Percentiles rank a stretch among this genome's conserved stretches.
These are phyloP conservation scores for Blastomyces parvus DNA, from an alignment of 2,329 filamentous ascomycete genomes.

Conservation along the genomic window DNA sequence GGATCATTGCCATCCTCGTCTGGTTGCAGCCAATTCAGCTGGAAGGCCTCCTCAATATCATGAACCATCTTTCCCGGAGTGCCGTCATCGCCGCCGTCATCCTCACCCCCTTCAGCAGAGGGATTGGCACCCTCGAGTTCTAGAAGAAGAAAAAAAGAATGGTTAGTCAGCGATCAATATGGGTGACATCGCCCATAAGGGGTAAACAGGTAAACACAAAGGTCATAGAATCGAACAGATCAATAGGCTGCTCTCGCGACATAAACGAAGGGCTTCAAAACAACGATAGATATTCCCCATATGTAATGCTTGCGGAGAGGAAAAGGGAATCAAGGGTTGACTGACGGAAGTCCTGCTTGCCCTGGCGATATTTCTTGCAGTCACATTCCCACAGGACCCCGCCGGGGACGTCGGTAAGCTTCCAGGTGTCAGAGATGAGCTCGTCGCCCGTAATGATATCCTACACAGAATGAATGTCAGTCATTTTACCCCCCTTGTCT, in stretches of 20 bases:
- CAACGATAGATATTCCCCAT: neutral
- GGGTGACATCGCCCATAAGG: neutral
- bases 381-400: conserved; percentile 80
- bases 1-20: conserved; percentile 27
- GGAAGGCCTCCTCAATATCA: conserved; percentile 90
- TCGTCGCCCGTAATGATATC: conserved; percentile 85
- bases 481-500: neutral
- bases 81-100: too few species aligned
- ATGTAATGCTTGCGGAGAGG: neutral
- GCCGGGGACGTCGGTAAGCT: conserved; percentile 64
- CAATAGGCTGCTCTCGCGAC: neutral
- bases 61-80: conserved; percentile 73
- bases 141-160: conserved; percentile 7
- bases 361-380: conserved; percentile 80
- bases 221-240: neutral
- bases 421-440: conserved; percentile 92
- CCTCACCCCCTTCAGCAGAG: conserved; percentile 82
- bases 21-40: conserved; percentile 53
- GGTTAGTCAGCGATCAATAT: neutral
- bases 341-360: conserved; percentile 62
- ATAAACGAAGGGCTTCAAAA: neutral
- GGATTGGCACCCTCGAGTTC: conserved; percentile 72
- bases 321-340: conserved; percentile 19
- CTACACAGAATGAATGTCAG: conserved; percentile 40
- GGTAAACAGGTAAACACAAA: neutral